phyloP scores from a whole-genome alignment of 2,329 filamentous ascomycete species.

The Penicillium nordicum region DNA sequence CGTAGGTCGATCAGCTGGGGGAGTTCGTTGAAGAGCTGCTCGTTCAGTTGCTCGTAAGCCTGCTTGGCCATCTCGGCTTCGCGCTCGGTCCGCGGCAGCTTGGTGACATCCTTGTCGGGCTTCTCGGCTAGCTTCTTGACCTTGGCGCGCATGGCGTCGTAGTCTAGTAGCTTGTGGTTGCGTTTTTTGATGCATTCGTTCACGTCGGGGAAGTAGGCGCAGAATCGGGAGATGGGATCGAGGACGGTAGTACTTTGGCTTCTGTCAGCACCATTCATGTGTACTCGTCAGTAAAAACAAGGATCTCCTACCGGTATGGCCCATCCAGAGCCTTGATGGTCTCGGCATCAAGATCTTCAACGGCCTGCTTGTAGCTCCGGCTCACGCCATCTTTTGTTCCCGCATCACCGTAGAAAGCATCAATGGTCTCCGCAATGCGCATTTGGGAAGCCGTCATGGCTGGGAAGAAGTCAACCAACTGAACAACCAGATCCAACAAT shows the following conservation, averaged over 20 bases:
- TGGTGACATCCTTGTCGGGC: slow-evolving; percentile 96
- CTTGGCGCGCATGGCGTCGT: slow-evolving; percentile 90
- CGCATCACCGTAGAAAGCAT: slow-evolving; percentile 96
- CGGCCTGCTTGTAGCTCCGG: slow-evolving; percentile 95
- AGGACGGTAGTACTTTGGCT: slow-evolving; percentile 73
- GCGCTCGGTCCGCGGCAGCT: slow-evolving; percentile 92
- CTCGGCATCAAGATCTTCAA: slow-evolving; percentile 95
- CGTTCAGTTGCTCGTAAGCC: slow-evolving; percentile 94
- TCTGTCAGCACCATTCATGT: background rate
- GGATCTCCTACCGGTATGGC: slow-evolving; percentile 67
- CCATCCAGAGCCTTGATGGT: slow-evolving; percentile 98
- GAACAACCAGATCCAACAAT: background rate
- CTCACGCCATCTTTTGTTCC: slow-evolving; percentile 93
- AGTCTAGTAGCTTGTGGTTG: slow-evolving; percentile 96
- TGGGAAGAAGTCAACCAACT: slow-evolving; percentile 32
- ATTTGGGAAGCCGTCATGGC: slow-evolving; percentile 99
- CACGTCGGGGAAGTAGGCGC: slow-evolving; percentile 97
- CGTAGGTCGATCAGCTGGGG: slow-evolving; percentile 95
- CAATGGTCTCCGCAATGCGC: slow-evolving; percentile 98
- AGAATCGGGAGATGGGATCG: slow-evolving; percentile 93
- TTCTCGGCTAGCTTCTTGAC: slow-evolving; percentile 98
- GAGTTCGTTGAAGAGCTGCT: slow-evolving; percentile 87
- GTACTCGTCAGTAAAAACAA: background rate
- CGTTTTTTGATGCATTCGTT: slow-evolving; percentile 99
- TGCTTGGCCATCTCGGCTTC: slow-evolving; percentile 91